Conservation (phyloP, 805 yeast genomes). For the Suhomyces prunicola region DNA sequence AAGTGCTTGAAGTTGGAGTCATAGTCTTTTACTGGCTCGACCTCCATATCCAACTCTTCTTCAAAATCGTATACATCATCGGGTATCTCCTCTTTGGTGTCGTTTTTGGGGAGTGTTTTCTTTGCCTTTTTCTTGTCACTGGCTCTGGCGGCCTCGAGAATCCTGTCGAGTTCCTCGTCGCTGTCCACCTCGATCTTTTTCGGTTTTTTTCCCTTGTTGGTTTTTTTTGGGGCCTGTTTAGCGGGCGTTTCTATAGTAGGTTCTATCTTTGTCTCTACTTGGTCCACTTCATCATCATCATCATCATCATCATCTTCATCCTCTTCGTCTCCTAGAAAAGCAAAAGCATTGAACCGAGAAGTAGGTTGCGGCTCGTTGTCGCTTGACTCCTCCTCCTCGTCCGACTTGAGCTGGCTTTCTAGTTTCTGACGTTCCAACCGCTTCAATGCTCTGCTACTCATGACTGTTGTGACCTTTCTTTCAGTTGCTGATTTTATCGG, state of each 20-base stretch:
- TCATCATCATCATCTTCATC: conserved; percentile 23
- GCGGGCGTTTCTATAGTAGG: neutral
- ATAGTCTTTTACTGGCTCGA: conserved; percentile 31
- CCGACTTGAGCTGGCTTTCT: conserved; percentile 8
- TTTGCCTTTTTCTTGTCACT: conserved; percentile 17
- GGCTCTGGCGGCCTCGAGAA: conserved; percentile 42
- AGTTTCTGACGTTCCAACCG: conserved; percentile 22
- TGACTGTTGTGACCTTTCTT: conserved; percentile 2
- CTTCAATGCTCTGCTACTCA: conserved; percentile 27
- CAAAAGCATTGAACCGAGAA: conserved; percentile 42
- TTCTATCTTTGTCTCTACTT: conserved; percentile 9
- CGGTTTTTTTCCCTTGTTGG: conserved; percentile 21
- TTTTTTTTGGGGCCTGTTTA: neutral
- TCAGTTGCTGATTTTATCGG: neutral
- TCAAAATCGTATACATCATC: conserved; percentile 16
- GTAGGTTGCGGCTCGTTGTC: conserved; percentile 12
- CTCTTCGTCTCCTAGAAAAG: conserved; percentile 31
- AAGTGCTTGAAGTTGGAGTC: conserved; percentile 46
- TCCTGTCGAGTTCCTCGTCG: conserved; percentile 58
- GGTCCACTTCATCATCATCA: conserved; percentile 13
- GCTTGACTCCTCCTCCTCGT: conserved; percentile 12
- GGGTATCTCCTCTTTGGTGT: conserved; percentile 8
- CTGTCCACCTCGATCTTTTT: conserved; percentile 24
- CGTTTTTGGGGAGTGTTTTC: conserved; percentile 9
- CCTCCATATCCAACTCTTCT: conserved; percentile 22